A percentile compares a stretch with the other conserved stretches of the same genome.
Conservation (phyloP, 345 rosid genomes). For the Physaria fendleri region DNA sequence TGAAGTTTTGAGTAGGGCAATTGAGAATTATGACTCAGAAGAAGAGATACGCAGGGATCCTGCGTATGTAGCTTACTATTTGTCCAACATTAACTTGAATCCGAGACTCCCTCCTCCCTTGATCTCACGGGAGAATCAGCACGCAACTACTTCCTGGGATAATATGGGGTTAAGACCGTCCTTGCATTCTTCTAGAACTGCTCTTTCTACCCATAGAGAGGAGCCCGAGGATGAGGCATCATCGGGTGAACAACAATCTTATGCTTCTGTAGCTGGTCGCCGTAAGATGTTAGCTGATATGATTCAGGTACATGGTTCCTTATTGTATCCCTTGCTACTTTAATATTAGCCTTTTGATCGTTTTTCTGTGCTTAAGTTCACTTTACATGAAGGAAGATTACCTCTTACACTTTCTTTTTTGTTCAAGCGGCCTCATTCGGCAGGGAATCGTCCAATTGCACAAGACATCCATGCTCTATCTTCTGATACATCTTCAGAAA, state of each 20-base stretch:
- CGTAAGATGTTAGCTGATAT: conserved; percentile 87
- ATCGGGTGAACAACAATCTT: conserved; percentile 29
- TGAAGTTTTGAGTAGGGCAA: conserved; percentile 50
- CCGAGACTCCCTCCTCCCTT: conserved; percentile 95
- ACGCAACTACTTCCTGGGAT: conserved; percentile 42
- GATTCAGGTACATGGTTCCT: conserved; percentile 59
- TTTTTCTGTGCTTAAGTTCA: conserved; percentile 5
- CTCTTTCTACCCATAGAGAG: conserved; percentile 68
- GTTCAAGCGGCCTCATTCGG: conserved; percentile 66
- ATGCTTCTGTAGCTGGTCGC: conserved; percentile 41
- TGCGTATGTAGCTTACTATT: conserved; percentile 69
- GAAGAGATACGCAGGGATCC: conserved; percentile 81
- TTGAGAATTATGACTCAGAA: conserved; percentile 55
- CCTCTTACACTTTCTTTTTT: conserved; percentile 75
- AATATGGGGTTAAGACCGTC: conserved; percentile 40
- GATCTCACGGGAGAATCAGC: conserved; percentile 66
- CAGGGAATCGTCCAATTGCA: conserved; percentile 42
- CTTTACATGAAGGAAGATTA: conserved; percentile 49
- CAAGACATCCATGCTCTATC: conserved; percentile 50
- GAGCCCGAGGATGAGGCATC: conserved; percentile 79
- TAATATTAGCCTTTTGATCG: background rate
- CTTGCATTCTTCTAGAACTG: conserved; percentile 41
- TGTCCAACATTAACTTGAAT: conserved; percentile 75
- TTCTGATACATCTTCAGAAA: conserved; percentile 44
- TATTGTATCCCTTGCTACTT: background rate